Conservation (phyloP, 768 basidiomycete genomes). For the Rhodosporidiobolus sp. region DNA sequence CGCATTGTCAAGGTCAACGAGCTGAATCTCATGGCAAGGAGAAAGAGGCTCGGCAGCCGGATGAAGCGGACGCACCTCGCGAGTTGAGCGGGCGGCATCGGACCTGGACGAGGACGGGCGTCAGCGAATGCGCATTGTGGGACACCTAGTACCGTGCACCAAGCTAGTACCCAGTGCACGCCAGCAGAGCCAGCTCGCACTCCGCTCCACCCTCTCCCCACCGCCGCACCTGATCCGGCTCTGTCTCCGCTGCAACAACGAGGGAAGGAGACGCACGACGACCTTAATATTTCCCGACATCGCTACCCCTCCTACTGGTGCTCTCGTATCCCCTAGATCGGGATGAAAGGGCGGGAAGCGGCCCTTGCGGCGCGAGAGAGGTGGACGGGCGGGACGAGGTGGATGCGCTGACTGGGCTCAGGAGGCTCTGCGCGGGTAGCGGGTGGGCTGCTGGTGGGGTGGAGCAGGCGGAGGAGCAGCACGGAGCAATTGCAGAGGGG, state of each 20-base stretch:
- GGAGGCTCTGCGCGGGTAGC: neutral
- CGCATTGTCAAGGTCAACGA: neutral
- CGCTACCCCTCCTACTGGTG: neutral
- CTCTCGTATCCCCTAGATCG: neutral
- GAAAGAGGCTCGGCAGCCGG: neutral
- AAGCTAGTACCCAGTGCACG: too few species aligned
- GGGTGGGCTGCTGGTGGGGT: neutral
- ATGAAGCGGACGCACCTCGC: constrained; percentile 62
- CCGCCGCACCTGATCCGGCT: neutral
- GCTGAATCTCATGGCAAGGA: neutral
- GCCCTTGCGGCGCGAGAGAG: neutral
- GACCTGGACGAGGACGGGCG: constrained; percentile 45
- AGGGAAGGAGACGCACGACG: constrained; percentile 44
- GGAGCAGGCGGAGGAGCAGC: neutral
- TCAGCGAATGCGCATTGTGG: neutral
- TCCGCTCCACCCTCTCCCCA: neutral
- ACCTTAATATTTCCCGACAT: constrained; percentile 51
- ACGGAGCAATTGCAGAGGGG: too few species aligned
- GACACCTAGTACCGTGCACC: too few species aligned
- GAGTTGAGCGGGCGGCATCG: constrained; percentile 93
- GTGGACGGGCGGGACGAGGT: neutral
- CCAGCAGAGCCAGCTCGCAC: constrained; percentile 21
- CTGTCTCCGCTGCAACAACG: neutral
- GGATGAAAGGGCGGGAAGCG: neutral
- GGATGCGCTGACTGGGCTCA: too few species aligned